Conservation (phyloP, 2,329 filamentous ascomycete genomes). For the Paraconiothyrium brasiliense region DNA sequence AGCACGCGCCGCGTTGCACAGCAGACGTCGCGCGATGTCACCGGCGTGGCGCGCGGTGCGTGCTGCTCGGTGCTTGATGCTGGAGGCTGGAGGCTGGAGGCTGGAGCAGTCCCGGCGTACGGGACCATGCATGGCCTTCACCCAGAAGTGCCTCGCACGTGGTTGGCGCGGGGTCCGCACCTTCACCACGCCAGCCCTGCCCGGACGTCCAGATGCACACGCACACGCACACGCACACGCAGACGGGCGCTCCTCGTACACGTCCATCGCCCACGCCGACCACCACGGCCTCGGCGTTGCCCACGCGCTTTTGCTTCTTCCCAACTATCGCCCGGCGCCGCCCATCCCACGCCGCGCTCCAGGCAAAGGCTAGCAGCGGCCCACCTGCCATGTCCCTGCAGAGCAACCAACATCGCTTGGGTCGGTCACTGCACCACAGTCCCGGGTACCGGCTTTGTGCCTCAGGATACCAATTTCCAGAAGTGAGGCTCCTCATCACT, state of each 20-base stretch:
- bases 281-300: neutral
- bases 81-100: neutral
- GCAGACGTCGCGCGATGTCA: slow-evolving; percentile 32
- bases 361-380: neutral
- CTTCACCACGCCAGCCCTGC: neutral
- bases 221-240: neutral
- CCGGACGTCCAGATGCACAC: neutral
- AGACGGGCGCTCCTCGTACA: neutral
- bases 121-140: slow-evolving; percentile 45
- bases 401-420: slow-evolving; percentile 3
- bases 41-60: slow-evolving; percentile 16
- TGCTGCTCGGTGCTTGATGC: slow-evolving; percentile 15
- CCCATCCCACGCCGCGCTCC: slow-evolving; percentile 11
- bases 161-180: slow-evolving; percentile 3
- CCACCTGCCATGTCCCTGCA: slow-evolving; percentile 20
- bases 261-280: neutral
- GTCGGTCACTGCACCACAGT: slow-evolving; percentile 3
- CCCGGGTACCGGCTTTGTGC: slow-evolving; percentile 16
- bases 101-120: slow-evolving; percentile 34
- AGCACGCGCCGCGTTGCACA: slow-evolving; percentile 31
- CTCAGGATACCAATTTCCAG: slow-evolving; percentile 11
- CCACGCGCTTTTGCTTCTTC: neutral
- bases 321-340: neutral
- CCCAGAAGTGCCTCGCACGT: slow-evolving; percentile 36
- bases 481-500: slow-evolving; percentile 14